phyloP scores from a whole-genome alignment of 441 rosid genomes.

The Sinapis alba region DNA sequence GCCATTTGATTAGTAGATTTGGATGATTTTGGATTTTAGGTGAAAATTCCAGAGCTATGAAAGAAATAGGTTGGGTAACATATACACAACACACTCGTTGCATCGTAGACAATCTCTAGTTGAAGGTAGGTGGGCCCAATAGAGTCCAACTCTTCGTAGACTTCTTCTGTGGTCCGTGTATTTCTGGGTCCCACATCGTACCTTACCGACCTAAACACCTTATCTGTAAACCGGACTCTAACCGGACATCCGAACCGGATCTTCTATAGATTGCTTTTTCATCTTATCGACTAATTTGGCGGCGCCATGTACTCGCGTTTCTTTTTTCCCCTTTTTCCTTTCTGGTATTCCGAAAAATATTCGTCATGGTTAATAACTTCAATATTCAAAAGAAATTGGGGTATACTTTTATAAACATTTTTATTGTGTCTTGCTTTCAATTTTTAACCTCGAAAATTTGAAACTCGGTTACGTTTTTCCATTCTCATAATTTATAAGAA shows the following conservation, averaged over 20 bases:
- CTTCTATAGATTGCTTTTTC: conserved; percentile 10
- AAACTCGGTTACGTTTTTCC: not conserved
- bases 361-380: no score
- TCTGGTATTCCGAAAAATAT: not conserved
- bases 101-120: not conserved
- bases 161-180: conserved; percentile 29
- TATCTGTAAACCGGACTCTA: conserved; percentile 13
- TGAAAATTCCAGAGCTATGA: conserved; percentile 19
- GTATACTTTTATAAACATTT: not conserved
- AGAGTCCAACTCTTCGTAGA: conserved; percentile 29
- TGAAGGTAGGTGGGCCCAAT: conserved; percentile 27
- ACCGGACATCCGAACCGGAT: conserved; percentile 28
- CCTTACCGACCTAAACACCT: conserved; percentile 15
- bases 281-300: conserved; percentile 27
- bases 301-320: conserved; percentile 30
- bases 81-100: conserved; percentile 11
- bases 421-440: not conserved
- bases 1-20: not conserved
- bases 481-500: not conserved
- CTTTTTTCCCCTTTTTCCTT: not conserved
- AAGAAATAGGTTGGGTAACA: conserved; percentile 22
- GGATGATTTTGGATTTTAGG: conserved; percentile 29
- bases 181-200: conserved; percentile 29
- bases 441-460: not conserved
- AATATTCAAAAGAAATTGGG: not conserved